Conservation (phyloP, 768 basidiomycete species). For the Agaricus bisporus region DNA sequence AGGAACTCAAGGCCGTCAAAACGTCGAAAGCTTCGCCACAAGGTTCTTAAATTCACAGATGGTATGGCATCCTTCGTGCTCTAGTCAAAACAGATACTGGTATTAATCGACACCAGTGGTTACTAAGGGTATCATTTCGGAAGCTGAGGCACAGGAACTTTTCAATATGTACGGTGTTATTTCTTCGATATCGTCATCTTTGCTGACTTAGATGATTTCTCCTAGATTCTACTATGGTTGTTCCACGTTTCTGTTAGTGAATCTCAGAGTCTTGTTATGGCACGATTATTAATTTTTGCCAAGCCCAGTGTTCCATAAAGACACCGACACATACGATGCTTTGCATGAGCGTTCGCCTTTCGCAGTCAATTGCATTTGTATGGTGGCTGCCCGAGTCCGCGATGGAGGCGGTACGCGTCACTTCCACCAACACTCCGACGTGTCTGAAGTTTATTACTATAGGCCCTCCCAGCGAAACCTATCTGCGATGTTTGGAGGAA, state of each 20-base stretch:
- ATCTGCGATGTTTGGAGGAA: constrained; percentile 71
- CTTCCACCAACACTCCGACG: not conserved
- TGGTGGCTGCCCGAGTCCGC: constrained; percentile 86
- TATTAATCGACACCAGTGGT: constrained; percentile 49
- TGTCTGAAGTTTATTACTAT: constrained; percentile 13
- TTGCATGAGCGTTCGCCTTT: constrained; percentile 89
- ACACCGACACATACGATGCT: constrained; percentile 79
- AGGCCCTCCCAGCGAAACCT: constrained; percentile 73
- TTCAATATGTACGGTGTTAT: constrained; percentile 66
- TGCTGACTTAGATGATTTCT: constrained; percentile 11
- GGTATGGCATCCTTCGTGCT: constrained; percentile 35
- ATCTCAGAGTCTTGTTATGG: constrained; percentile 23
- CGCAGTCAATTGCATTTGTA: constrained; percentile 87
- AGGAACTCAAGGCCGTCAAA: constrained; percentile 61
- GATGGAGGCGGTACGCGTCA: constrained; percentile 74
- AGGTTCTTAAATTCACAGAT: constrained; percentile 66
- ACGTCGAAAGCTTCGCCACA: constrained; percentile 65
- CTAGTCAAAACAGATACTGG: constrained; percentile 1
- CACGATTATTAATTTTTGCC: constrained; percentile 38
- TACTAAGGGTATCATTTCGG: constrained; percentile 74
- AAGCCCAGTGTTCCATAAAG: constrained; percentile 77
- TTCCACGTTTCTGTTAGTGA: constrained; percentile 37
- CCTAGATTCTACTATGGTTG: constrained; percentile 88
- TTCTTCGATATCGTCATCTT: constrained; percentile 4
- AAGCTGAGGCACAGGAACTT: constrained; percentile 78